phyloP scores from a whole-genome alignment of 805 yeast species.

The Ogataea sp. region DNA sequence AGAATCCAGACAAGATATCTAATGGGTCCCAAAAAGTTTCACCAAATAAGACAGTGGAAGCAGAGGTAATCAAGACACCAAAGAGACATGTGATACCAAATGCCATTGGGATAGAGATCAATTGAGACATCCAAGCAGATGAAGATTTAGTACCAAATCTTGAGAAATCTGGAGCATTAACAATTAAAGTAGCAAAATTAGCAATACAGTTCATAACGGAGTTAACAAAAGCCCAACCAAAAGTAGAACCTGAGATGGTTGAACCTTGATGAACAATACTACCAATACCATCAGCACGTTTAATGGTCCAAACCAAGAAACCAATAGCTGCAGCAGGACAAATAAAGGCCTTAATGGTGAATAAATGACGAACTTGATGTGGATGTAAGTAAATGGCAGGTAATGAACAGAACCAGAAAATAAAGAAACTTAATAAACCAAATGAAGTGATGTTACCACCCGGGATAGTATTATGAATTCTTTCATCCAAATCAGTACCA shows the following conservation, averaged over 20 bases:
- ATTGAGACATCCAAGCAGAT: conserved; percentile 49
- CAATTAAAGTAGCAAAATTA: conserved; percentile 82
- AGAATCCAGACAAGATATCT: conserved; percentile 60
- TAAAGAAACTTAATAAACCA: conserved; percentile 65
- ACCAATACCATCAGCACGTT: conserved; percentile 75
- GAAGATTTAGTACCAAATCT: conserved; percentile 61
- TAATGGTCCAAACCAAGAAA: conserved; percentile 77
- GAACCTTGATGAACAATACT: conserved; percentile 54
- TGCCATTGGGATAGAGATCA: conserved; percentile 62
- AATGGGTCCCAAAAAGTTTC: conserved; percentile 78
- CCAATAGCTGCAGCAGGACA: conserved; percentile 82
- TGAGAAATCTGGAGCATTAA: conserved; percentile 85
- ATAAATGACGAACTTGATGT: conserved; percentile 73
- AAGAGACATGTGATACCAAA: conserved; percentile 77
- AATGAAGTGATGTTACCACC: conserved; percentile 47
- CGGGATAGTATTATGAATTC: conserved; percentile 55
- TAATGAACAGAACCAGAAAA: conserved; percentile 73
- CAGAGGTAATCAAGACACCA: conserved; percentile 79
- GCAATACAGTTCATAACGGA: conserved; percentile 76
- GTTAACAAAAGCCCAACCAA: conserved; percentile 78
- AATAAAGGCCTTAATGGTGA: conserved; percentile 70
- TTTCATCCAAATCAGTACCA: conserved; percentile 52
- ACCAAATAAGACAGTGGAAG: conserved; percentile 60
- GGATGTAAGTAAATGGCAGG: conserved; percentile 81
- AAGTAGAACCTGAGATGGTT: conserved; percentile 45